phyloP scores from a whole-genome alignment of 1,139 yeast genomes.

The Yamadazyma taylorii region DNA sequence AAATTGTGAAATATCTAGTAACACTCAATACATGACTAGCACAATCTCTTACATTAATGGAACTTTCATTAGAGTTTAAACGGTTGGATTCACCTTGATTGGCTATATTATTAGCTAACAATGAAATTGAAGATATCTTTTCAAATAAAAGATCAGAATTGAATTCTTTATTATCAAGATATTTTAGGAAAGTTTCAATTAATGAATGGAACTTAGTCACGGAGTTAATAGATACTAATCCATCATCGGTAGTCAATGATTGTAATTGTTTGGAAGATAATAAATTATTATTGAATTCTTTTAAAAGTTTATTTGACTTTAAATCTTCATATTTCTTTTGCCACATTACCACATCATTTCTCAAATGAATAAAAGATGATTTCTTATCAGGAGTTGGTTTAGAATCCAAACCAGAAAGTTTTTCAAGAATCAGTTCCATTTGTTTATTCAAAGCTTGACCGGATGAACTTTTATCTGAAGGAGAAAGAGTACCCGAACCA shows the following conservation, averaged over 20 bases:
- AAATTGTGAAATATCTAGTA: slow-evolving; percentile 71
- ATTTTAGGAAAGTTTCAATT: slow-evolving; percentile 43
- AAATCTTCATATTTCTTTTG: slow-evolving; percentile 47
- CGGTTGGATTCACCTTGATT: slow-evolving; percentile 39
- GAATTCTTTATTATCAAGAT: slow-evolving; percentile 32
- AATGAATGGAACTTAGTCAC: slow-evolving; percentile 49
- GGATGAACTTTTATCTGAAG: not conserved
- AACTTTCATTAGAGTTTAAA: slow-evolving; percentile 35
- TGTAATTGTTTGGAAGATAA: slow-evolving; percentile 27
- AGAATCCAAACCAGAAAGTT: slow-evolving; percentile 19
- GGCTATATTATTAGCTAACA: slow-evolving; percentile 50
- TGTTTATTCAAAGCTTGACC: slow-evolving; percentile 8
- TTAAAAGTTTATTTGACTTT: slow-evolving; percentile 30
- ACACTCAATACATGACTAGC: slow-evolving; percentile 77
- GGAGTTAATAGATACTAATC: slow-evolving; percentile 44
- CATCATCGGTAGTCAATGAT: slow-evolving; percentile 36
- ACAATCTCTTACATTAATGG: slow-evolving; percentile 58
- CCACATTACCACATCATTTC: slow-evolving; percentile 40
- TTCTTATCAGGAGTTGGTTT: slow-evolving; percentile 12
- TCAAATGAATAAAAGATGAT: slow-evolving; percentile 25
- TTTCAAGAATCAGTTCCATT: slow-evolving; percentile 23
- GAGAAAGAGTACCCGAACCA: slow-evolving; percentile 5
- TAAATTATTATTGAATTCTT: slow-evolving; percentile 24
- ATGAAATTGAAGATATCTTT: slow-evolving; percentile 52
- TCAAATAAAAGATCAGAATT: slow-evolving; percentile 52